Base-by-base conservation (phyloP, 441 rosid species). In the Gossypium trilobum region DNA sequence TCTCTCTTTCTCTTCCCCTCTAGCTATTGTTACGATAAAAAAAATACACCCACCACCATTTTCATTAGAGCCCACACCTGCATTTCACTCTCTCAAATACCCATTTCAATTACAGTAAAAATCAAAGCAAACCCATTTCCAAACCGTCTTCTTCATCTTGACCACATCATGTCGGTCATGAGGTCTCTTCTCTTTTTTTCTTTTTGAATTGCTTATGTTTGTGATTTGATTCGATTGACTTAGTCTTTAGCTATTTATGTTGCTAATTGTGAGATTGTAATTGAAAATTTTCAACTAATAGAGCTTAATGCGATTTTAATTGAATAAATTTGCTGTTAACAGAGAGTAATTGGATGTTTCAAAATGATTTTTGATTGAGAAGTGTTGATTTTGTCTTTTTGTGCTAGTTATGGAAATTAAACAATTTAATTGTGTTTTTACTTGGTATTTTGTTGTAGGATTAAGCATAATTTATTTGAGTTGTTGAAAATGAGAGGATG, bases 131-230 rank as follows among this genome's bases (percentile, higher is more conserved):
- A 33, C 8, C 9, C 2, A 33, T 33, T 33, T 75, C 97, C 23
- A 91, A 87, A 73, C 92, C 97, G 2, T 87, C 97, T 1, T 82
- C 97, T n/a, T 79, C 86, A 4, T 85, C 89, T 23, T 80, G 88
- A 29, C 69, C 89, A 50, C 91, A 84, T 74, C 93, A 88, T 75
- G 33, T 94, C 19, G 92, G 95, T 46, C 97, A 90, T 2, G 99
- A 95, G 93, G 97, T 89, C 51, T 14, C 1, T 9, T 10, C 13
- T 27, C 64, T 27, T 6, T 17, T 16, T 29, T 42, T 5, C 54
- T 36, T 44, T 22, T 22, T 2, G 1, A 57, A 23, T 57, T 22
- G 4, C 33, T 36, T 42, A 65, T 31, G 2, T 13, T 17, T 33
- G 17, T 50, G 19, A 3, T 31, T 48, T 59, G 27, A 23, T 65